Evolutionary conservation across 352 stramenopile species (phyloP).

Genomic region (Pythium pyrilobum): DNA sequence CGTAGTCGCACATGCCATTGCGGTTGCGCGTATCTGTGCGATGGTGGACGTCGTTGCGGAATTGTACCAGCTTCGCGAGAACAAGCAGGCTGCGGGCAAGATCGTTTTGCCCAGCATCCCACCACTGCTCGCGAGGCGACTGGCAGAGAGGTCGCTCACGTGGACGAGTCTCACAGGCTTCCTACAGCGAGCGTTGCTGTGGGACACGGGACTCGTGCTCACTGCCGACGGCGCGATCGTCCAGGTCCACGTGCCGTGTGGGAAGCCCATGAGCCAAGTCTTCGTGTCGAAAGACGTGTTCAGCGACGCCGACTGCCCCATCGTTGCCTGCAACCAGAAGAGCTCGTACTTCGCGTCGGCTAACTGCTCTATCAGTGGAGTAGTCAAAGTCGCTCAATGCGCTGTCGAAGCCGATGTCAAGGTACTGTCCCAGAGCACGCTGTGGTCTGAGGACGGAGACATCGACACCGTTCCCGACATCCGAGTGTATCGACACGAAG

Average conservation of each 20-base stretch:
- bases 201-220: slow-evolving; percentile 43
- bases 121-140: neutral
- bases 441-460: slow-evolving; percentile 40
- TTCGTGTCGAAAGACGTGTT: slow-evolving; percentile 41
- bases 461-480: slow-evolving; percentile 26
- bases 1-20: neutral
- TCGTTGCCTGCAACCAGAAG: slow-evolving; percentile 25
- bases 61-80: slow-evolving; percentile 9
- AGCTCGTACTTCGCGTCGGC: slow-evolving; percentile 27
- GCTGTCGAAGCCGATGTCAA: slow-evolving; percentile 23
- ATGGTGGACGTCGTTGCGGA: slow-evolving; percentile 19
- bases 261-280: slow-evolving; percentile 36
- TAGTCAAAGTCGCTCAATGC: slow-evolving; percentile 28
- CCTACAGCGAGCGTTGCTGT: slow-evolving; percentile 50
- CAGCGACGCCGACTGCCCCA: slow-evolving; percentile 4
- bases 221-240: slow-evolving; percentile 27
- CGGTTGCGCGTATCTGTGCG: neutral
- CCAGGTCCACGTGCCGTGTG: slow-evolving; percentile 44
- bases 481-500: slow-evolving; percentile 22
- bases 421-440: slow-evolving; percentile 11
- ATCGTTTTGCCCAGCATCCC: slow-evolving; percentile 13
- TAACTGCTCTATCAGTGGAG: slow-evolving; percentile 22
- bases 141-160: slow-evolving; percentile 3
- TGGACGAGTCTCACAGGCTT: slow-evolving; percentile 26
- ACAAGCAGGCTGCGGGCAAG: neutral